Base-by-base conservation (phyloP, 1,284 basidiomycete species). In the Trichosporon sp. region DNA sequence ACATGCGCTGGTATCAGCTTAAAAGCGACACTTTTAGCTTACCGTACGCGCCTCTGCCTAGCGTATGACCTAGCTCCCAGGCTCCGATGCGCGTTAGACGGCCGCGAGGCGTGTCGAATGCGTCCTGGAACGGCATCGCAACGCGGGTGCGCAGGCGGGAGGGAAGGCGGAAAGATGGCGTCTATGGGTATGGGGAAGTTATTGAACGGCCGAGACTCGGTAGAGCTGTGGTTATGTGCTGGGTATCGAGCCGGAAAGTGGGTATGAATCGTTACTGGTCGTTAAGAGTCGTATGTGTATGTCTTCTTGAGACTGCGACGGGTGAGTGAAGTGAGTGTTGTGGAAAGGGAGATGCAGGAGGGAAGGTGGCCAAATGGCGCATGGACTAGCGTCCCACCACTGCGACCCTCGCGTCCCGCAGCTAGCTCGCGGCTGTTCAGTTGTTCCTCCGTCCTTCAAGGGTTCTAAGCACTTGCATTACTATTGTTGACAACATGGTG, bases 1-100 rank as follows among this genome's bases (percentile, higher is more conserved):
- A 83, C 82, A 62, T 83, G 81, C n/a, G 78, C 82, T 83, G 70
- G 3, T 6, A 12, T 34, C 25, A 31, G 44, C 58, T n/a, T 15
- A 29, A n/a, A 56, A 21, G 7, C 11, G 3, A 21, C 6, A 7
- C 5, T 1, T 12, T 15, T 13, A 12, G 25, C 76, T 71, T 51
- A 81, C 82, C 82, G 53, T 81, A 83, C 9, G 80, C 80, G 31
- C 82, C 82, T 65, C 77, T 70, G 1, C 82, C 82, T 9, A 83
- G 69, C 0, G 81, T 81, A 18, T 66, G 64, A 1, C 81, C 82
- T 18, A 83, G 68, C 35, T 73, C 75, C 79, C 81, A 83, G 1
- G 69, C 75, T 3, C 78, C 81, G 12, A 83, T 74, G 2, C 72
- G 69, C 12, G 72, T 76, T 25, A 81, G 67, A 1, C 38, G 70